phyloP scores from a whole-genome alignment of 805 yeast genomes.

The Zygoascus bituminiphila region DNA sequence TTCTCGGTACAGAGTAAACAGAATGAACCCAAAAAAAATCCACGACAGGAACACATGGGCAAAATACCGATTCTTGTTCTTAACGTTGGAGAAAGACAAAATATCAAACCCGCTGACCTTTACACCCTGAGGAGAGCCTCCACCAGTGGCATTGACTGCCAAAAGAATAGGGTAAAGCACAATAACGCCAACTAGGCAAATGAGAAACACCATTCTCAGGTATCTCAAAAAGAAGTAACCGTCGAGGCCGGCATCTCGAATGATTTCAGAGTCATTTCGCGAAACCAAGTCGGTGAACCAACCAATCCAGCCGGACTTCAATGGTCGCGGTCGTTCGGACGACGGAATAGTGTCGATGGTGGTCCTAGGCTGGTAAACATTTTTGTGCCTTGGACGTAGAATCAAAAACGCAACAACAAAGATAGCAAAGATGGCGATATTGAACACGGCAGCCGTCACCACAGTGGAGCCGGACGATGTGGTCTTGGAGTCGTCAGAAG shows the following conservation, averaged over 20 bases:
- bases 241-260: conserved; percentile 87
- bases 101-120: conserved; percentile 62
- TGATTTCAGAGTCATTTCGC: conserved; percentile 64
- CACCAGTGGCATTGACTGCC: conserved; percentile 70
- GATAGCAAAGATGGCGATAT: conserved; percentile 55
- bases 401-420: conserved; percentile 57
- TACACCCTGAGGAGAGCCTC: conserved; percentile 38
- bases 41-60: conserved; percentile 82
- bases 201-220: conserved; percentile 45
- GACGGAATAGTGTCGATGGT: conserved; percentile 46
- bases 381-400: conserved; percentile 54
- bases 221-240: conserved; percentile 87
- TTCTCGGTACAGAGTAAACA: conserved; percentile 77
- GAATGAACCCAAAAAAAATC: conserved; percentile 61
- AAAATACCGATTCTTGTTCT: conserved; percentile 54
- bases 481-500: neutral
- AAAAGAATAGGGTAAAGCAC: conserved; percentile 59
- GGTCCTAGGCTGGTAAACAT: conserved; percentile 81
- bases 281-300: conserved; percentile 63
- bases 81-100: conserved; percentile 69
- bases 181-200: conserved; percentile 48
- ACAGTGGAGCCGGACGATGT: conserved; percentile 64
- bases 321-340: conserved; percentile 51
- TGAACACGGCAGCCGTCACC: conserved; percentile 58
- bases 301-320: conserved; percentile 56